Base-by-base conservation (phyloP, 1,284 basidiomycete species). In the Malassezia equina region DNA sequence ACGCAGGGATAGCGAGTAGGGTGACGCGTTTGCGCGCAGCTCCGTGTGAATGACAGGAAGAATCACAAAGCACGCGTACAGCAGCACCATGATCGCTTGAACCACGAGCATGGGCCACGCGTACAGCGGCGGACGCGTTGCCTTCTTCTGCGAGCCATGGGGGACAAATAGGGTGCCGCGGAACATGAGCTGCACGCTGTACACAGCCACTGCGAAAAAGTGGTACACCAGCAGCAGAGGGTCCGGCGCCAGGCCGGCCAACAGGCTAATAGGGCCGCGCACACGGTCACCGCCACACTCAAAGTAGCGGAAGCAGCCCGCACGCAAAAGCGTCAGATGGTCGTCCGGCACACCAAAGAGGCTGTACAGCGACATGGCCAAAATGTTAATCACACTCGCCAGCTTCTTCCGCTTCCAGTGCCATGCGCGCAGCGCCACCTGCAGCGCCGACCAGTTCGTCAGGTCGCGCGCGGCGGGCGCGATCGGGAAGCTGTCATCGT, bases 301-400 rank as follows among this genome's bases (percentile, higher is more conserved):
- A 71, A 99, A 95, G 78, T 98, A 99, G 72, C 88, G 88, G 81
- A 98, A 95, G 77, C 94, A 98, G 0, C 93, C 93, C 32, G 83
- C 84, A 58, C 88, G 81, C 12, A 99, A 82, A 0, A 93, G 84
- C n/a, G 80, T 82, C 7, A 98, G 81, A 47, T 81, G 79, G 50
- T 84, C 83, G 62, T 85, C 88, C 42, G 69, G 66, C 12, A 66
- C 64, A 7, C 71, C 70, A 42, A 73, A 74, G 6, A 74, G 60
- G 33, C 63, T 66, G 67, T 74, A 73, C 11, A 74, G 60, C 21
- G 71, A 67, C 47, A 71, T 69, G 0, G 71, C 71, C 21, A 74
- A 62, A 21, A 74, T 68, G 63, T 74, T 74, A 60, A 74, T 71
- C 41, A 71, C 69, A 0, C 63, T 63, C 8, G 70, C 51, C 7